Conservation (phyloP, 768 basidiomycete species). For the Xerocomellus chrysenteron region DNA sequence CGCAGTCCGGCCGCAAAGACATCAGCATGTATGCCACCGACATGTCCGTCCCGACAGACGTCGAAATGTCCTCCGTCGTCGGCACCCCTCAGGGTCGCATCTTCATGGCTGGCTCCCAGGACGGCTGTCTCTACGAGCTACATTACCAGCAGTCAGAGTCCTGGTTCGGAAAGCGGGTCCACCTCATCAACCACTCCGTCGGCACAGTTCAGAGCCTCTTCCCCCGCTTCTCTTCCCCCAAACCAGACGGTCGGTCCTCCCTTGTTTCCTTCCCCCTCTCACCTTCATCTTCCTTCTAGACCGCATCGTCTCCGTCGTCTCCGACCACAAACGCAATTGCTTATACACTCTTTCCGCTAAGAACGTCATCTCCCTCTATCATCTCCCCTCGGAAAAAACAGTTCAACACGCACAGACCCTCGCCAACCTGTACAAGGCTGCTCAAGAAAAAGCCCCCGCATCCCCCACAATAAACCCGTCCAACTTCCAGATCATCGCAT, state of each 20-base stretch:
- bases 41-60: conserved; percentile 71
- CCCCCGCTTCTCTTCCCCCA: conserved; percentile 67
- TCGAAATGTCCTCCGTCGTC: conserved; percentile 82
- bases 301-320: conserved; percentile 64
- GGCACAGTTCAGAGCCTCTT: conserved; percentile 76
- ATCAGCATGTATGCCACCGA: conserved; percentile 91
- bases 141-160: conserved; percentile 88
- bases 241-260: conserved; percentile 57
- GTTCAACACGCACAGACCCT: conserved; percentile 74
- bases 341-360: conserved; percentile 76
- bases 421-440: conserved; percentile 69
- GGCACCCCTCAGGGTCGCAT: conserved; percentile 83
- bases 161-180: conserved; percentile 87
- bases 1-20: conserved; percentile 56
- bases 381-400: conserved; percentile 59
- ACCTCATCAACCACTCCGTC: conserved; percentile 85
- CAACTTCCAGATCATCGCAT: conserved; percentile 63
- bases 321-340: conserved; percentile 67
- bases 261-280: background rate
- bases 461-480: conserved; percentile 69
- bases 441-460: conserved; percentile 80
- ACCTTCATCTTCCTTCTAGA: conserved; percentile 43
- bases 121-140: conserved; percentile 89
- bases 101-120: conserved; percentile 84
- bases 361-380: conserved; percentile 65